Evolutionary conservation across 768 basidiomycete genomes (phyloP), one percentile per base, ranked within the genome.

Genomic region (Suillus subaureus): DNA sequence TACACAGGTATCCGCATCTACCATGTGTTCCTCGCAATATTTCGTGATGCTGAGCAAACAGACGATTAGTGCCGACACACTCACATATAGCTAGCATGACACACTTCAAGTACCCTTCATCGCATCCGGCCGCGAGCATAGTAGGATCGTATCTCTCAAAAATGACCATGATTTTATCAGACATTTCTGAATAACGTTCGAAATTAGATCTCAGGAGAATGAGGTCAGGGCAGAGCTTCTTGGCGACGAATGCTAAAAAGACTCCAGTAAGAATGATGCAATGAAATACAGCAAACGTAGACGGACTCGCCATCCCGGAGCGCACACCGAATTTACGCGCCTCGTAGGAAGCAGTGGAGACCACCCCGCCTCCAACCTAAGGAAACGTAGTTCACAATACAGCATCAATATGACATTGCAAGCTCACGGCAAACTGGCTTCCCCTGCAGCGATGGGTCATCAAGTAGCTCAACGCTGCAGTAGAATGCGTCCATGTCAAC

Each of bases 401-500:
- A 52, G 23, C 23, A 26, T 13, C 31, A 28, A 4, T 3, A 21
- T 39, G 28, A n/a, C 16, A 2, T 18, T 35, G 9, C 0, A 23
- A n/a, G 21, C 81, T 35, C 71, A 91, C 92, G 33, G 83, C 91
- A 72, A 94, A 94, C n/a, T 1, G 92, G 84, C 70, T 92, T 93
- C 23, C 87, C 90, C 39, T 81, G 78, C 43, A 91, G 85, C 69
- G 78, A 79, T 18, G 88, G 89, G 68, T 91, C 78, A 69, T 88
- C 80, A 26, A 91, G 82, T 1, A 90, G 77, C 73, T 95, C 93
- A 1, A 94, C 92, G 58, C 84, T 92, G 13, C 92, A 92, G 68
- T 85, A 96, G 79, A 97, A 97, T 4, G 94, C 94, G 75, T 98
- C 97, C 88, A 96, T 95, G 72, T 99, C 97, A 37, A 97, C 89